Evolutionary conservation across 805 yeast genomes (phyloP).

Genomic region (Ogataea pignaliae): DNA sequence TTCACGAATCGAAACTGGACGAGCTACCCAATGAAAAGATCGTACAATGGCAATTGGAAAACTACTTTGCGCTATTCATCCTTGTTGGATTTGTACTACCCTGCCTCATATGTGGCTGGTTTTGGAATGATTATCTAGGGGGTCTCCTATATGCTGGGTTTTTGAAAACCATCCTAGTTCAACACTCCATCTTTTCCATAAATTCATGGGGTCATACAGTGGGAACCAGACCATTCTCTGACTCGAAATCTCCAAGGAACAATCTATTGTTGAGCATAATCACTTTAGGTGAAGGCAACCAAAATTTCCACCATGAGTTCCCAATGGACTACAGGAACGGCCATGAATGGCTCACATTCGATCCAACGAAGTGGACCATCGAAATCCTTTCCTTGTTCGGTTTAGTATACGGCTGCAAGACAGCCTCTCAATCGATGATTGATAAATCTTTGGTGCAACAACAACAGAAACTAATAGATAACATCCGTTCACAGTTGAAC

Average conservation of each 20-base stretch:
- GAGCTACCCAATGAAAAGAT: conserved; percentile 58
- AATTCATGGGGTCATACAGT: conserved; percentile 82
- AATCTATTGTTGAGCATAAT: conserved; percentile 58
- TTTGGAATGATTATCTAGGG: conserved; percentile 72
- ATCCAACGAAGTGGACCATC: conserved; percentile 82
- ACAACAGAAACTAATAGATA: conserved; percentile 75
- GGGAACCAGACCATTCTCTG: conserved; percentile 72
- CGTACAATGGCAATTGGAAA: conserved; percentile 65
- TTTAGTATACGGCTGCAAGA: conserved; percentile 52
- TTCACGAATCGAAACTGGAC: conserved; percentile 43
- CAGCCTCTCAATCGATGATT: conserved; percentile 53
- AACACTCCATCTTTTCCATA: conserved; percentile 72
- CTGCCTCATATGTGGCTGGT: conserved; percentile 53
- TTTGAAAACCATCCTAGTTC: conserved; percentile 63
- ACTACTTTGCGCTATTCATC: conserved; percentile 54
- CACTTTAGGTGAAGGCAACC: conserved; percentile 88
- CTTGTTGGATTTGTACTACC: conserved; percentile 56
- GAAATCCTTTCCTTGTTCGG: conserved; percentile 48
- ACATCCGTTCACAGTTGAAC: conserved; percentile 69
- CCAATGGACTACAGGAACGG: conserved; percentile 87
- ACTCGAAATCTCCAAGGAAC: conserved; percentile 68
- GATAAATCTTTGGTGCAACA: conserved; percentile 75
- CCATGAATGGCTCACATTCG: conserved; percentile 66
- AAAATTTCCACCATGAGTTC: conserved; percentile 93
- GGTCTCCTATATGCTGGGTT: conserved; percentile 81